phyloP scores from a whole-genome alignment of 257 asterid genomes.

The Solanum peruvianum region DNA sequence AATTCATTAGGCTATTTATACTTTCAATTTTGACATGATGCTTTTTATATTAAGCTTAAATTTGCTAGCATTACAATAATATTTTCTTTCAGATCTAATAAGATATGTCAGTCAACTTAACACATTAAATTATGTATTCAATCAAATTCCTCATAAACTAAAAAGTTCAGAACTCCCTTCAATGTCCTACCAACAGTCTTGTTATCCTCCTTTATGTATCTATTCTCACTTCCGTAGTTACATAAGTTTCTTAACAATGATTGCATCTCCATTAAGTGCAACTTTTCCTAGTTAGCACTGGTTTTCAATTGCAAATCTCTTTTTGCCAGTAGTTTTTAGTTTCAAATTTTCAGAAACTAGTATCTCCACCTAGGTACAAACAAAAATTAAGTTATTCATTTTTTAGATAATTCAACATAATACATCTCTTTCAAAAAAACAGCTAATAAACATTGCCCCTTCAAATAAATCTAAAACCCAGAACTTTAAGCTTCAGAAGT shows the following conservation, averaged over 20 bases:
- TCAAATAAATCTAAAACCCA: background rate
- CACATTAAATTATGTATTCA: background rate
- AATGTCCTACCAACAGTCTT: background rate
- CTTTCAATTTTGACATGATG: background rate
- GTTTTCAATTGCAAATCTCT: background rate
- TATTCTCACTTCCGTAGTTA: background rate
- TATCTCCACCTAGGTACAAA: background rate
- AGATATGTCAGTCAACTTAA: background rate
- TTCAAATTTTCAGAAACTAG: background rate
- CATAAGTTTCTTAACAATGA: background rate
- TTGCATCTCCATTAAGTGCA: background rate
- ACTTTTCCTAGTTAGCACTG: background rate
- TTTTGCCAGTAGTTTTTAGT: background rate
- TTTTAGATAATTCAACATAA: background rate
- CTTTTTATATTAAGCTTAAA: background rate
- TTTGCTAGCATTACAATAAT: background rate
- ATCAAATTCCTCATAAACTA: background rate
- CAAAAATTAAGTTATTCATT: background rate
- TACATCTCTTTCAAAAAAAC: background rate
- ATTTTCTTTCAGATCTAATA: background rate
- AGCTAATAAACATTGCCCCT: background rate
- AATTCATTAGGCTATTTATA: background rate
- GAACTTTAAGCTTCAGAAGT: background rate
- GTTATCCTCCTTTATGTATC: background rate
- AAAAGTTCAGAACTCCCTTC: background rate